Conservation (phyloP, 2,329 filamentous ascomycete genomes). For the Exophiala sp. region DNA sequence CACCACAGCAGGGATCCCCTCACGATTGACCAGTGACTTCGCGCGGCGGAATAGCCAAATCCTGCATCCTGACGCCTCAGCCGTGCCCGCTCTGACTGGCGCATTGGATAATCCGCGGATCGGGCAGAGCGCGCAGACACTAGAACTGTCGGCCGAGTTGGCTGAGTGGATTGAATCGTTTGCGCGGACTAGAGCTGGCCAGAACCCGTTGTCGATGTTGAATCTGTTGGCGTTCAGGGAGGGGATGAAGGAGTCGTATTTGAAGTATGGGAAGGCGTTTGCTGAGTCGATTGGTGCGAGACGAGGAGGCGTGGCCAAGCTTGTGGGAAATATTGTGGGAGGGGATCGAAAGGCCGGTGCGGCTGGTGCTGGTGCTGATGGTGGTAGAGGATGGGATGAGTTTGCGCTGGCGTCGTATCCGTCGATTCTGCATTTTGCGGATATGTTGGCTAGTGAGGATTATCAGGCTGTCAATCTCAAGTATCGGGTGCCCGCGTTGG, state of each 20-base stretch:
- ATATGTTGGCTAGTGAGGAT: conserved; percentile 54
- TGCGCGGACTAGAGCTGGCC: conserved; percentile 30
- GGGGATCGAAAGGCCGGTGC: not conserved
- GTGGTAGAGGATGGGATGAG: too few species aligned
- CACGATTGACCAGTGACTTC: conserved; percentile 32
- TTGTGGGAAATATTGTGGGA: conserved; percentile 54
- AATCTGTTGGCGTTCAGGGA: conserved; percentile 56
- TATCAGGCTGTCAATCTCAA: conserved; percentile 55
- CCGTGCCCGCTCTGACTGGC: conserved; percentile 35
- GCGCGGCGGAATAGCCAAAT: conserved; percentile 16
- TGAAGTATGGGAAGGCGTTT: conserved; percentile 51
- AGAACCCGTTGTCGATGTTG: conserved; percentile 55
- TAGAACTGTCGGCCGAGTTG: conserved; percentile 51
- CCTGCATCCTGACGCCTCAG: conserved; percentile 15
- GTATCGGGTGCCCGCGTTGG: conserved; percentile 46
- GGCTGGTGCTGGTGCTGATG: conserved; percentile 30
- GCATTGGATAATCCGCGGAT: conserved; percentile 33
- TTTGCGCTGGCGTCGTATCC: conserved; percentile 61
- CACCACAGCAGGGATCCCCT: conserved; percentile 35
- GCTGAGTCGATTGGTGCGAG: conserved; percentile 42
- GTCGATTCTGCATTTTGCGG: conserved; percentile 55
- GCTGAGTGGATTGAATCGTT: conserved; percentile 44
- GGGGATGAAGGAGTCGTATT: conserved; percentile 47
- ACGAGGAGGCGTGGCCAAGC: conserved; percentile 55
- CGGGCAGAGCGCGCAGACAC: conserved; percentile 40